Evolutionary conservation across 148 eudicot genomes (phyloP).

Genomic region (Diospyros lotus): DNA sequence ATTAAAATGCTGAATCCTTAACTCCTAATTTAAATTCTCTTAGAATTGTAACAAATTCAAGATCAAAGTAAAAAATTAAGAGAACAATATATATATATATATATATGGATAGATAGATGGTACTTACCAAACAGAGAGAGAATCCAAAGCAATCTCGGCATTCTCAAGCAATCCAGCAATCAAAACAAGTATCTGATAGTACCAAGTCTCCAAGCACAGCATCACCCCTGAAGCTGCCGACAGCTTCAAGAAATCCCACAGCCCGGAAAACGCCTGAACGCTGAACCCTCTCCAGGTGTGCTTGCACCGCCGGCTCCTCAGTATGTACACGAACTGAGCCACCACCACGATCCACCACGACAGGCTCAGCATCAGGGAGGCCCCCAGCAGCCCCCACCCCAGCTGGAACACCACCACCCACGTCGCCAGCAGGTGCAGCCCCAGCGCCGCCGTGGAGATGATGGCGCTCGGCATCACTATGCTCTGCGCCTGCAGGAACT

Average conservation of each 20-base stretch:
- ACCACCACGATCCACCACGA: slow-evolving; percentile 57
- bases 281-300: slow-evolving; percentile 48
- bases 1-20: too few relatives aligned
- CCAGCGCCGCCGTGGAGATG: slow-evolving; percentile 40
- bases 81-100: too few relatives aligned
- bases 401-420: slow-evolving; percentile 35
- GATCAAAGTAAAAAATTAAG: too few relatives aligned
- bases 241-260: slow-evolving; percentile 53
- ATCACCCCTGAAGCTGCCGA: slow-evolving; percentile 58
- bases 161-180: slow-evolving; percentile 46
- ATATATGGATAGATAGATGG: too few relatives aligned
- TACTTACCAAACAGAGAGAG: slow-evolving; percentile 54
- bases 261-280: slow-evolving; percentile 39
- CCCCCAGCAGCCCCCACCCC: slow-evolving; percentile 49
- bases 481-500: slow-evolving; percentile 54
- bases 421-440: slow-evolving; percentile 25
- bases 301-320: slow-evolving; percentile 31
- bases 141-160: slow-evolving; percentile 47
- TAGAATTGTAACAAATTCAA: too few relatives aligned
- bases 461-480: slow-evolving; percentile 43
- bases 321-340: slow-evolving; percentile 43
- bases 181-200: slow-evolving; percentile 45
- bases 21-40: too few relatives aligned
- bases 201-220: slow-evolving; percentile 69
- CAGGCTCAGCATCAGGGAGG: slow-evolving; percentile 41